Conservation (phyloP, 768 basidiomycete species). For the Lyophyllum shimeji region DNA sequence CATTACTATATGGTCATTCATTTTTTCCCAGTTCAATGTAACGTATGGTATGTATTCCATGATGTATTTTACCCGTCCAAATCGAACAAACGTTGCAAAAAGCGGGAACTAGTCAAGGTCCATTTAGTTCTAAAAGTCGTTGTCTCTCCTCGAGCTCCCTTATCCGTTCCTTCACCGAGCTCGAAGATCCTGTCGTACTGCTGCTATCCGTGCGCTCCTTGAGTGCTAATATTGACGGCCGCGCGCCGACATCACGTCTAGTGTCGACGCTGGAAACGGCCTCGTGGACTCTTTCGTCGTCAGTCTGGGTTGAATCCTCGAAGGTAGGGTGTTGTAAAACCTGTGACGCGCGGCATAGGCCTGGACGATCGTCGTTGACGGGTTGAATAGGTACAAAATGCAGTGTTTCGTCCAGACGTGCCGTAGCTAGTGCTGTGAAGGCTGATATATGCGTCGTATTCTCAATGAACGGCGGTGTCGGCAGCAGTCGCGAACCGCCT, state of each 20-base stretch:
- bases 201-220: background rate
- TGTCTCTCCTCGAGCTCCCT: slow-evolving; percentile 36
- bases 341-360: background rate
- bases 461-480: slow-evolving; percentile 12
- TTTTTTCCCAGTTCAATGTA: background rate
- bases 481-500: slow-evolving; percentile 17
- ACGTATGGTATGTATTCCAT: background rate
- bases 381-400: background rate
- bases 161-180: slow-evolving; percentile 41
- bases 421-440: background rate
- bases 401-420: background rate
- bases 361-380: background rate
- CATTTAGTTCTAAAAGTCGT: slow-evolving; percentile 1
- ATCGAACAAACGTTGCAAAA: background rate
- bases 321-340: background rate
- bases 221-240: slow-evolving; percentile 5
- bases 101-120: background rate
- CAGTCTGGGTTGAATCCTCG: background rate
- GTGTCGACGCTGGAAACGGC: background rate
- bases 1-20: background rate
- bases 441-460: background rate
- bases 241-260: background rate
- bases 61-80: background rate
- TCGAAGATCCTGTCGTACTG: slow-evolving; percentile 11
- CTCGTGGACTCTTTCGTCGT: background rate